Percentiles rank a stretch among this genome's conserved stretches.
phyloP scores from a whole-genome alignment of 305 asterid species.

The Ajuga reptans region DNA sequence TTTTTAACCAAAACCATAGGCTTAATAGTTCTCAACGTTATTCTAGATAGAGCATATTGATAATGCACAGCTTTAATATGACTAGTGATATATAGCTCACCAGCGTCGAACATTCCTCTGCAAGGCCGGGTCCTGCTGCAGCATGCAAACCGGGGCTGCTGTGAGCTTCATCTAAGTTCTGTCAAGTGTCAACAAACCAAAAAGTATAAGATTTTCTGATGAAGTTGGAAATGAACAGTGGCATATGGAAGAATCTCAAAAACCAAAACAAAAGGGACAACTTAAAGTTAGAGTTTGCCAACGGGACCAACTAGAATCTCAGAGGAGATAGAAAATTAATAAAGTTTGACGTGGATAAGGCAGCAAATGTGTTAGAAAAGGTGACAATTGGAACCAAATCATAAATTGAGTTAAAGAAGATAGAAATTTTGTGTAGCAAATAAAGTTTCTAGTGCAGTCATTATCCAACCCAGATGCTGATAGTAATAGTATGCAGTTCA shows the following conservation, averaged over 20 bases:
- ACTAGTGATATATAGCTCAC: conserved; percentile 32
- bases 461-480: neutral
- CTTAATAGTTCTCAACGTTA: neutral
- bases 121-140: conserved; percentile 92
- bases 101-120: conserved; percentile 77
- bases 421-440: neutral
- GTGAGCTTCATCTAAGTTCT: conserved; percentile 90
- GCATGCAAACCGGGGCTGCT: conserved; percentile 88
- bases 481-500: neutral
- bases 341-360: neutral
- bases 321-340: neutral
- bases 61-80: neutral
- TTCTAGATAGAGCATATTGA: neutral
- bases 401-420: neutral
- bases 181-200: conserved; percentile 32
- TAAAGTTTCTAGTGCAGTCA: neutral
- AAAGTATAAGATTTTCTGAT: conserved; percentile 10
- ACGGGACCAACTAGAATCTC: neutral
- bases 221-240: neutral
- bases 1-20: neutral
- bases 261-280: neutral
- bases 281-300: neutral
- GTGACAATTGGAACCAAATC: neutral
- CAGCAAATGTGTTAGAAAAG: neutral
- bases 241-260: neutral